Base-by-base conservation (phyloP, 352 stramenopile species). In the Globisporangium carolinianum region DNA sequence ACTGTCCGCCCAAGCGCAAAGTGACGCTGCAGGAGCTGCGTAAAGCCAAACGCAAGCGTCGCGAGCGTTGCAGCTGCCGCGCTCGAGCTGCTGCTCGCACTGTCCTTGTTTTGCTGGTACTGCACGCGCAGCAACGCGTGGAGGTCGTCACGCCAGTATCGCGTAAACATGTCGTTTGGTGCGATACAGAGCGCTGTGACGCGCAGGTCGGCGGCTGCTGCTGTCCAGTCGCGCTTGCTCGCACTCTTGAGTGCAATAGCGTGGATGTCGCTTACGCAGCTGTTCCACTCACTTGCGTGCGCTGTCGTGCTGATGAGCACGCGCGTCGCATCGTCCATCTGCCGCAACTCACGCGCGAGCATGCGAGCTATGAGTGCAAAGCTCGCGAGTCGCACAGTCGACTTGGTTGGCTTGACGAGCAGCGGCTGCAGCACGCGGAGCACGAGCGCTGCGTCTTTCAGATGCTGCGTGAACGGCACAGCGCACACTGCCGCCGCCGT, bases 81-180 rank as follows among this genome's bases (percentile, higher is more conserved):
- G 5, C 65, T 50, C 7, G 53, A 43, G 5, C 65, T 50, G 4
- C 60, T 46, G 4, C 58, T 68, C 1, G 51, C 35, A n/a, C 66
- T 53, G 35, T 88, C 78, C 57, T 91, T 88, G 60, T 85, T 83
- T n/a, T 88, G 69, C 49, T 87, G 71, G 17, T 75, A 79, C 57
- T 89, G 79, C 6, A 87, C 60, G 32, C 76, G 69, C 6, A 89
- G 55, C 9, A 91, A 54, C 4, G 70, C 66, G 10, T 79, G 68
- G 2, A 70, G 60, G 50, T 93, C 83, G 47, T 90, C 80, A 47
- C 77, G 80, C 79, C 83, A 93, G 41, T 89, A 90, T 0, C 76
- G 75, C 15, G 55, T 64, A 14, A 91, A 93, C 39, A 91, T 80
- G 52, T 89, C 81, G 5, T 65, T 70, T 4, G 79, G 76, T 24